phyloP scores from a whole-genome alignment of 2,329 filamentous ascomycete genomes.

The Cladorrhinum sp. region DNA sequence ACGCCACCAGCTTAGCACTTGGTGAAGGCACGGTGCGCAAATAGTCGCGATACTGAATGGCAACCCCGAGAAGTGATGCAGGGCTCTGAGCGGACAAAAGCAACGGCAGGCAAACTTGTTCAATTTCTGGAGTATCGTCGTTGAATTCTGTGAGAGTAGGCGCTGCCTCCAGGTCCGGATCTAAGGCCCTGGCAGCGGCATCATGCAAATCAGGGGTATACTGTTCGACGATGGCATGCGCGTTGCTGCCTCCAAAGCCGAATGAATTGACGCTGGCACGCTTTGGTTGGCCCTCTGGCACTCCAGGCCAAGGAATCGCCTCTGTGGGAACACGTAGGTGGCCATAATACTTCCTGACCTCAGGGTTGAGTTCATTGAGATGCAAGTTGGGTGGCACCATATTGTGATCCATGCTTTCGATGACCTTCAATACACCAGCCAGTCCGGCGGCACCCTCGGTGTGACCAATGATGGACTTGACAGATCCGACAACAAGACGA shows the following conservation, averaged over 20 bases:
- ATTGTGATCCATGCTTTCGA: conserved; percentile 40
- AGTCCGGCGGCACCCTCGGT: conserved; percentile 49
- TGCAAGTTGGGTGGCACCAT: conserved; percentile 43
- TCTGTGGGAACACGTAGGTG: conserved; percentile 36
- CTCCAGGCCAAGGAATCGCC: conserved; percentile 34
- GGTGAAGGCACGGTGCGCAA: conserved; percentile 22
- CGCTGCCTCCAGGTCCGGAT: not conserved
- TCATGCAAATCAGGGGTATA: conserved; percentile 36
- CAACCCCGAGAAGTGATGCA: conserved; percentile 32
- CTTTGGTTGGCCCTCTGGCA: conserved; percentile 35
- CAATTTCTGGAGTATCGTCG: not conserved
- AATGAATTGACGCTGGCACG: conserved; percentile 46
- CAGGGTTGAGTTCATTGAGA: conserved; percentile 39
- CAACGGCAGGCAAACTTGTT: conserved; percentile 32
- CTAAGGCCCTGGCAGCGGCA: conserved; percentile 11
- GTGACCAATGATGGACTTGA: conserved; percentile 48
- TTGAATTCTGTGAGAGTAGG: not conserved
- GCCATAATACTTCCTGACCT: conserved; percentile 36
- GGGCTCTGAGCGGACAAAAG: conserved; percentile 39
- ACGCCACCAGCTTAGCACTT: conserved; percentile 29
- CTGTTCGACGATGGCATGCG: conserved; percentile 42
- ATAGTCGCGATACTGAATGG: conserved; percentile 30
- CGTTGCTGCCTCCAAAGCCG: conserved; percentile 45
- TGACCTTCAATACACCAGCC: conserved; percentile 45
- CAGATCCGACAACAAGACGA: conserved; percentile 38